Percentiles rank a stretch among this genome's conserved stretches.
Evolutionary conservation across 1,139 yeast species (phyloP).

Genomic region (Kodamaea alishanica): DNA sequence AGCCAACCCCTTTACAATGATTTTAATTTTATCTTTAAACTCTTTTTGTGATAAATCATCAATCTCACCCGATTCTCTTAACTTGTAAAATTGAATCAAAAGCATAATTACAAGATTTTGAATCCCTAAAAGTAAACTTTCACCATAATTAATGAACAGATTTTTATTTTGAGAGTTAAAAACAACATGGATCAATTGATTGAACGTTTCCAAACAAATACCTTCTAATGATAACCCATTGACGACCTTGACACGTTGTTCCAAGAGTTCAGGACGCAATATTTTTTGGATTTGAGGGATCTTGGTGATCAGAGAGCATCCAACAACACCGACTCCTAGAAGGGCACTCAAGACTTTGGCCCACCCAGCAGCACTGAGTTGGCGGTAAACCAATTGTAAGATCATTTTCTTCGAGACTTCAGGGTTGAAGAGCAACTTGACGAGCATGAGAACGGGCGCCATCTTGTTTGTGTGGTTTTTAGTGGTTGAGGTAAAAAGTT

Average conservation of each 20-base stretch:
- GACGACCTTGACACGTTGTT: constrained; percentile 31
- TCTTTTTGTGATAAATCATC: constrained; percentile 11
- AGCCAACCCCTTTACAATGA: constrained; percentile 7
- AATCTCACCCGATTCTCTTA: constrained; percentile 21
- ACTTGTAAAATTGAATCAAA: constrained; percentile 35
- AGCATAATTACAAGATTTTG: constrained; percentile 40
- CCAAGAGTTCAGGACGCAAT: constrained; percentile 25
- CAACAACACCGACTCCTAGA: constrained; percentile 37
- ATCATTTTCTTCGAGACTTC: constrained; percentile 40
- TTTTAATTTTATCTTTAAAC: constrained; percentile 15
- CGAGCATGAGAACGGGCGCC: constrained; percentile 16
- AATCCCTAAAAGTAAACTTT: constrained; percentile 37
- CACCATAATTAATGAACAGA: constrained; percentile 43
- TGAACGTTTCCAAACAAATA: constrained; percentile 36
- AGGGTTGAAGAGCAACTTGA: constrained; percentile 38
- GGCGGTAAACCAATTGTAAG: constrained; percentile 38
- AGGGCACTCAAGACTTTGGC: constrained; percentile 34
- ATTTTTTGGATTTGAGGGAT: constrained; percentile 44
- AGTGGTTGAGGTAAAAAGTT: not conserved
- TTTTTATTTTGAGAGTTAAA: constrained; percentile 37
- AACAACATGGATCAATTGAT: constrained; percentile 39
- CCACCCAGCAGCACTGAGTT: constrained; percentile 34
- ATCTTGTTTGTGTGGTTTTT: constrained; percentile 3
- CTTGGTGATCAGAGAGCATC: constrained; percentile 39
- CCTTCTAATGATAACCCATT: constrained; percentile 39